Base-by-base conservation (phyloP, 2,329 filamentous ascomycete species). In the Coleophoma cylindrospora region DNA sequence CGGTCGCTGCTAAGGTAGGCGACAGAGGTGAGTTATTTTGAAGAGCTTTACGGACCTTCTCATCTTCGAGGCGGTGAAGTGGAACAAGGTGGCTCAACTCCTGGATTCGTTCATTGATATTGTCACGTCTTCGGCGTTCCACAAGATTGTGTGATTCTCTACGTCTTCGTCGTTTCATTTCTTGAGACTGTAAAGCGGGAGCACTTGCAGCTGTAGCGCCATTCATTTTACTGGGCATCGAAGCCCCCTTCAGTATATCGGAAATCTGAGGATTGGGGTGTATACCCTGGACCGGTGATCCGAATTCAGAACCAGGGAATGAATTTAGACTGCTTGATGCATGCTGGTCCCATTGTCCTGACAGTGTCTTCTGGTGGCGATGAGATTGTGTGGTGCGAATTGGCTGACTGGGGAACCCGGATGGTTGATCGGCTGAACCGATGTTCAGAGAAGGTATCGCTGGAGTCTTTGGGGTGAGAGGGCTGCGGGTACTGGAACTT, bases 101-200 rank as follows among this genome's bases (percentile, higher is more conserved):
- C 64, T 97, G 92, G 55, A 99, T 99, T 40, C 94, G 84, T 70
- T 99, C 94, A 61, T 99, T 99, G 75, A 99, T 99, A 66, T 97
- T 97, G 72, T 97, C 94, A 54, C 94, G 84, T 54, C 94, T 86
- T 47, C 94, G 86, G 50, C 94, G 89, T 73, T 99, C 94, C 11
- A 99, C 94, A 37, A 95, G 77, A 66, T 99, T 97, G 73, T 99
- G 94, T 1, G 92, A 97, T 64, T 96, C 94, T 37, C 94, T 81
- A 52, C 94, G 84, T 53, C 91, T 81, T 67, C 92, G 89, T 60
- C 91, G 83, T 80, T 97, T 97, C 62, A 91, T 91, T 67, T 97
- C 94, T 63, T 96, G 91, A 1, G 90, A 86, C 49, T 94, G 89
- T 47, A 87, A 47, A 15, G 61, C 58, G 10, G 62, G 60, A 40